A percentile compares a stretch with the other conserved stretches of the same genome.
Conservation (phyloP, 306 rosid genomes). For the Trifolium pratense region DNA sequence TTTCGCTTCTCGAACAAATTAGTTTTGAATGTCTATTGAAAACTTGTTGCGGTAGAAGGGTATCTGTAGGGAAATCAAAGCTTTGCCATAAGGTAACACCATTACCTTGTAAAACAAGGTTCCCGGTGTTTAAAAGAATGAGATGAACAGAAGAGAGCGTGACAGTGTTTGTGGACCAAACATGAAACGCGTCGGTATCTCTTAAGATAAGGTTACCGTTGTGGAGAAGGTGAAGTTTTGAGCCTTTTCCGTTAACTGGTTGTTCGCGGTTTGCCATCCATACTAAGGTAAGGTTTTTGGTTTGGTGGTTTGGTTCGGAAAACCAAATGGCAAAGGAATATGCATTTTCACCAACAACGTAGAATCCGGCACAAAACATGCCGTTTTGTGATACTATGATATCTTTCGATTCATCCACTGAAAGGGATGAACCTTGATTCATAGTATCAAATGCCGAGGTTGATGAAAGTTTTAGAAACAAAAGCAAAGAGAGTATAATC, state of each 20-base stretch:
- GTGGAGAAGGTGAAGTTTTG: slow-evolving; percentile 51
- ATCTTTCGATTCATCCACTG: slow-evolving; percentile 44
- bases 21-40: slow-evolving; percentile 46
- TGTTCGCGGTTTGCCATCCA: slow-evolving; percentile 64
- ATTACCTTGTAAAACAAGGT: slow-evolving; percentile 43
- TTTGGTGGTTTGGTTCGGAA: slow-evolving; percentile 23
- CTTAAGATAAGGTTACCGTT: slow-evolving; percentile 48
- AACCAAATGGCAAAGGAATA: slow-evolving; percentile 67
- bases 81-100: slow-evolving; percentile 52
- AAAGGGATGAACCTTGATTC: slow-evolving; percentile 46
- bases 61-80: slow-evolving; percentile 57
- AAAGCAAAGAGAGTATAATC: slow-evolving; percentile 2
- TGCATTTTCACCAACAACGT: slow-evolving; percentile 54
- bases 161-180: slow-evolving; percentile 55
- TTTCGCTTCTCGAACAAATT: slow-evolving; percentile 56
- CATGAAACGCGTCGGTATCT: slow-evolving; percentile 41
- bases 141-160: slow-evolving; percentile 30
- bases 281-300: slow-evolving; percentile 39
- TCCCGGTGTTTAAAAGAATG: slow-evolving; percentile 44
- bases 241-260: slow-evolving; percentile 54
- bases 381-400: slow-evolving; percentile 47
- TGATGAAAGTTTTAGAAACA: slow-evolving; percentile 11
- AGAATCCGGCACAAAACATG: slow-evolving; percentile 57
- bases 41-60: slow-evolving; percentile 55
- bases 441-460: slow-evolving; percentile 19